Evolutionary conservation across 176 grass and related monocot genomes (phyloP).

Genomic region (Pontederia paniculata): DNA sequence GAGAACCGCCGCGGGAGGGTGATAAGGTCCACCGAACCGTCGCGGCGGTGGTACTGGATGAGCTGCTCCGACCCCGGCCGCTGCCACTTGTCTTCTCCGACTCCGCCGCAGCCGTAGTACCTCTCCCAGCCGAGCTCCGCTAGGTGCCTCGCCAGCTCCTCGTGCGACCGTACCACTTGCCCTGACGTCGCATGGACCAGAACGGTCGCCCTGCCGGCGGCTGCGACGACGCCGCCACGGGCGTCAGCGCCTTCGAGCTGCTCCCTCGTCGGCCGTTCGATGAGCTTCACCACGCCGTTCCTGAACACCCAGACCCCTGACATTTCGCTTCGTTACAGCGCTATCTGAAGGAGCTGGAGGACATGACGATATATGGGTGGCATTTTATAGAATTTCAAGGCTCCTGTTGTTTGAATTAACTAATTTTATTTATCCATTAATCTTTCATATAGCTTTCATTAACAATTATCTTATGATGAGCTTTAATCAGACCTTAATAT

Average conservation of each 20-base stretch:
- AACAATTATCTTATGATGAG: no score
- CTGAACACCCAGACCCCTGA: conserved; percentile 12
- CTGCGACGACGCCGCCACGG: not conserved
- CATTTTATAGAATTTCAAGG: no score
- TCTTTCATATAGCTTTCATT: no score
- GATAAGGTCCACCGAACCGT: conserved; percentile 11
- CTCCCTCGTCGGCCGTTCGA: not conserved
- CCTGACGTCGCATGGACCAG: not conserved
- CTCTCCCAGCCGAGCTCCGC: conserved; percentile 8
- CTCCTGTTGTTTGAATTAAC: no score
- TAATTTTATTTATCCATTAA: no score
- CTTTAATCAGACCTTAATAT: no score
- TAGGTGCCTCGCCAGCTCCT: not conserved
- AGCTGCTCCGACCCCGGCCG: not conserved
- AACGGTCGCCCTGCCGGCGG: not conserved
- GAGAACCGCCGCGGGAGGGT: conserved; percentile 3
- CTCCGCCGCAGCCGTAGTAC: not conserved
- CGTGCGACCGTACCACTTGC: not conserved
- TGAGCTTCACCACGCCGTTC: not conserved
- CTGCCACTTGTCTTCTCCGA: no score
- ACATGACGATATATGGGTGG: no score
- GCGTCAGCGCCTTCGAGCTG: not conserved
- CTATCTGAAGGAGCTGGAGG: no score
- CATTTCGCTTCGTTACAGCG: not conserved
- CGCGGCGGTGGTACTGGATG: conserved; percentile 2